These are phyloP conservation scores for Fusarium graminum DNA, from an alignment of 2,329 filamentous ascomycete genomes.

Conservation along the genomic window DNA sequence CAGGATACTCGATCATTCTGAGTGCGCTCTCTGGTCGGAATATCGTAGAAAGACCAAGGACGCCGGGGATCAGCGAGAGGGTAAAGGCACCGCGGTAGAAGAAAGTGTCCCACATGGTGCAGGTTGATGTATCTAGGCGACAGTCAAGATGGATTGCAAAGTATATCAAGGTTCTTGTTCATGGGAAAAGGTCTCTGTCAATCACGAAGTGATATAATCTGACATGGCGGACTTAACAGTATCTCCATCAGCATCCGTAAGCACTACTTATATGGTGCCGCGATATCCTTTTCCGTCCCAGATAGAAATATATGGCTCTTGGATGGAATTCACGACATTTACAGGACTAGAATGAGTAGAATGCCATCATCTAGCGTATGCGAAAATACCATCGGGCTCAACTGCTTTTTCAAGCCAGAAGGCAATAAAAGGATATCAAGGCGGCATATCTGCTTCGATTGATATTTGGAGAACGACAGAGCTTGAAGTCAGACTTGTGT, in stretches of 20 bases:
- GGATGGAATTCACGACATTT: no score
- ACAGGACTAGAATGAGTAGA: no score
- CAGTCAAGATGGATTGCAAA: not conserved
- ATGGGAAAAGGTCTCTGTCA: not conserved
- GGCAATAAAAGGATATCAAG: no score
- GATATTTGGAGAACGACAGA: no score
- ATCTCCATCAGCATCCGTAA: not conserved
- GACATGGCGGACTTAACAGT: not conserved
- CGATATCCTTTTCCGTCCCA: not conserved
- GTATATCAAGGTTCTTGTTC: no score
- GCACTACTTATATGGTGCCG: not conserved
- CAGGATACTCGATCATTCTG: slow-evolving; percentile 25
- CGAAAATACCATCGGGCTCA: no score
- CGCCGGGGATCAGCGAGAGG: slow-evolving; percentile 27
- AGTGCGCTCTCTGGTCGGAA: slow-evolving; percentile 30
- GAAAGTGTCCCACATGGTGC: slow-evolving; percentile 20
- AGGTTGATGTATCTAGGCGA: not conserved
- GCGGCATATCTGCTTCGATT: no score
- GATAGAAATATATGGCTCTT: no score
- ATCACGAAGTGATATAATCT: no score
- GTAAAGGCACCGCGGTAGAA: slow-evolving; percentile 32
- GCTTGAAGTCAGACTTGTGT: no score
- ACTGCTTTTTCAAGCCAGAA: no score
- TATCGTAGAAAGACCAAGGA: slow-evolving; percentile 38
- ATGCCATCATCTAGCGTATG: no score